Evolutionary conservation across 371 early-diverging fungal species (phyloP).

Genomic region (Syncephalastrum sp.): DNA sequence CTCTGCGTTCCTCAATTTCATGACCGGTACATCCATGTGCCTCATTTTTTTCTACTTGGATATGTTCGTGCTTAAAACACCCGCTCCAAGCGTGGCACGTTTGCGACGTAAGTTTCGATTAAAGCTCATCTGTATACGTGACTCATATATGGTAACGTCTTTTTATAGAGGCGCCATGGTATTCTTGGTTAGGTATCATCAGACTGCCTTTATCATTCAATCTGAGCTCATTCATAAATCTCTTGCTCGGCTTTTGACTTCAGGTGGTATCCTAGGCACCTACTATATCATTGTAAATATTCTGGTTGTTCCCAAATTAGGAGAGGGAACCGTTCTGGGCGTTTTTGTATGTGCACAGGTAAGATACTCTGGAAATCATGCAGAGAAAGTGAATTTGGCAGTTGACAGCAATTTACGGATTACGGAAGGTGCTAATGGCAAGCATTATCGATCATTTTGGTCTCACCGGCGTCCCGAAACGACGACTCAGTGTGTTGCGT

Average conservation of each 20-base stretch:
- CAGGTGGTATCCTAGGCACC: slow-evolving; percentile 46
- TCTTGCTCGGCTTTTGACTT: not conserved
- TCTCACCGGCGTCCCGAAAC: slow-evolving; percentile 33
- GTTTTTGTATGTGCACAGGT: slow-evolving; percentile 46
- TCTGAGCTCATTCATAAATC: too few relatives aligned
- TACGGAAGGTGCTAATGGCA: slow-evolving; percentile 29
- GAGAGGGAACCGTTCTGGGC: slow-evolving; percentile 37
- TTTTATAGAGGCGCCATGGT: slow-evolving; percentile 26
- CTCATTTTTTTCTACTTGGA: slow-evolving; percentile 26
- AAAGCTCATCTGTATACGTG: too few relatives aligned
- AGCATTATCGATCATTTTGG: slow-evolving; percentile 49
- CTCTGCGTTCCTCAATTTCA: slow-evolving; percentile 22
- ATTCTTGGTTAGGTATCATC: slow-evolving; percentile 17
- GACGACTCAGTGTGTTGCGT: slow-evolving; percentile 5
- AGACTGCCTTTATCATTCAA: too few relatives aligned
- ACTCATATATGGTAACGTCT: too few relatives aligned
- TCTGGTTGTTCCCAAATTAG: slow-evolving; percentile 46
- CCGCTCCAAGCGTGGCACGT: slow-evolving; percentile 13
- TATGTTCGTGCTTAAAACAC: slow-evolving; percentile 17
- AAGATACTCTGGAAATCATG: not conserved
- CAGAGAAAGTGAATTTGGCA: too few relatives aligned
- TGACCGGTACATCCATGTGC: slow-evolving; percentile 11
- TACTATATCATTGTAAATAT: slow-evolving; percentile 49
- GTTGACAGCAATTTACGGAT: not conserved
- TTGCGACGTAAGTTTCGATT: too few relatives aligned